A percentile compares a stretch with the other conserved stretches of the same genome.
Conservation (phyloP, 2,329 filamentous ascomycete genomes). For the Botrytis sinoallii region DNA sequence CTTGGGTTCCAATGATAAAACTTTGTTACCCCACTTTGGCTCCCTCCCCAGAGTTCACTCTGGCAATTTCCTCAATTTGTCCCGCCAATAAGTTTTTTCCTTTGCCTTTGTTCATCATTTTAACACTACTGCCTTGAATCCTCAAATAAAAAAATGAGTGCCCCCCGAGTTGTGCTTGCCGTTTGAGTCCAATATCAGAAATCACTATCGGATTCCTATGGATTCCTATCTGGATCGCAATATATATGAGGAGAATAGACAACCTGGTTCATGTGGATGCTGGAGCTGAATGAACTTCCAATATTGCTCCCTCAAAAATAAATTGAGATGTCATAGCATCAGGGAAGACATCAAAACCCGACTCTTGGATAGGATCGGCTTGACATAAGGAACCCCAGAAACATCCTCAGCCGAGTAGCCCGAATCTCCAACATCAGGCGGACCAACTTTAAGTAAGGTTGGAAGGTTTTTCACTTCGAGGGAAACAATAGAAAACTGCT, state of each 20-base stretch:
- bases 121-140: background rate
- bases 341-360: background rate
- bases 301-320: background rate
- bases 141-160: background rate
- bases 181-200: background rate
- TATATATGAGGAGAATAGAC: background rate
- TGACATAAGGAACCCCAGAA: background rate
- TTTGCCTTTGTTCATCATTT: background rate
- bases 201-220: background rate
- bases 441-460: background rate
- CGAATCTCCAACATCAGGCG: background rate
- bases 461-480: background rate
- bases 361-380: background rate
- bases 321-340: background rate
- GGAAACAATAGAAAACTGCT: background rate
- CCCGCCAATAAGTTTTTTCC: background rate
- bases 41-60: background rate
- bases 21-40: background rate
- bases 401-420: background rate
- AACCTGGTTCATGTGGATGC: background rate
- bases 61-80: background rate
- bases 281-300: background rate
- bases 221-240: background rate
- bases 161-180: accelerated
- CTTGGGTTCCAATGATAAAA: background rate